Evolutionary conservation across 495 filamentous ascomycete genomes (phyloP), one percentile per base, ranked within the genome.

Genomic region (Aspergillus mulundensis): DNA sequence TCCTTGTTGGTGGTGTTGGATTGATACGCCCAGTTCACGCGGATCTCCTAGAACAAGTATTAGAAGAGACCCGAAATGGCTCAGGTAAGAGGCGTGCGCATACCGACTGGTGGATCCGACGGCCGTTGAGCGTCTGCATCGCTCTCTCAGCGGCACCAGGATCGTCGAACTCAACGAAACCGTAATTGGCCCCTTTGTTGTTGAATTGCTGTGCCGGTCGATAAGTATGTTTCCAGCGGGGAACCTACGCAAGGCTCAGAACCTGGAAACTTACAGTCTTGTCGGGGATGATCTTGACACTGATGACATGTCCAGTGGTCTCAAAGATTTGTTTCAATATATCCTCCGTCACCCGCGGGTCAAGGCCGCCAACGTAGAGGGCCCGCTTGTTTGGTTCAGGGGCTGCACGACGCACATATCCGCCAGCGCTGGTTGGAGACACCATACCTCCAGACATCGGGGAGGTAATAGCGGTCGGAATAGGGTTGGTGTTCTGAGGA

Each of bases 1-100:
- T 99, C 94, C 74, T 97, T 97, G 81, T 83, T 95, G 14, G 83
- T 79, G 61, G 79, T 94, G 78, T 95, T 99, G 60, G 92, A 96
- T 75, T 97, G 94, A 64, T 97, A 99, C 16, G 94, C 94, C 94
- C 94, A 99, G 78, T 99, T 99, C 61, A 99, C 94, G 48, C 92
- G 89, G 60, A 99, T 99, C 80, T 99, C 94, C 93, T 98, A 70
- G 41, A 60, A 36, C 21, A 39, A 12, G 39, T 32, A 55, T 67
- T 51, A 60, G 58, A 57, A 43, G 54, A 21, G 18, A 21, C 32
- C 21, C 41, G 20, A 28, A 42, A 50, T 34, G 10, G 14, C 15
- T 6, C 16, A 40, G 19, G 20, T 15, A 25, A 23, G 11, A 54
- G 53, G 12, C 36, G 16, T 51, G 51, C 51, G 68, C 87, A 74